Evolutionary conservation across 192 early-diverging fungal genomes (phyloP).

Genomic region (Backusella morwellensis): DNA sequence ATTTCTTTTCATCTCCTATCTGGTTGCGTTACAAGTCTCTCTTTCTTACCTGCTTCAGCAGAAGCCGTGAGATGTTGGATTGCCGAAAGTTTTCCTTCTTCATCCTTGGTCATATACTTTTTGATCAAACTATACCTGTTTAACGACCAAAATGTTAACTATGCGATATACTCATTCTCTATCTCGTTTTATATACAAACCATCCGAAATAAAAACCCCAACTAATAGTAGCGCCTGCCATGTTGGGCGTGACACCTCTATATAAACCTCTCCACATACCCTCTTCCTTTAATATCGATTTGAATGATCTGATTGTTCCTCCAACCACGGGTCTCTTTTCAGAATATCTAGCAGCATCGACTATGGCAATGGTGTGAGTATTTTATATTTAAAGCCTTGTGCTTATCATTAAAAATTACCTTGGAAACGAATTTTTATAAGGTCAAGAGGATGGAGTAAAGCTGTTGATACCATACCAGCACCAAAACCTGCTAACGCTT

Average conservation of each 20-base stretch:
- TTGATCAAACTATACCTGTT: conserved; percentile 64
- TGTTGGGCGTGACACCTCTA: conserved; percentile 86
- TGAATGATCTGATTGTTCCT: conserved; percentile 64
- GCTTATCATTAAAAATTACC: conserved; percentile 34
- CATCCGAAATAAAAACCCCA: conserved; percentile 99
- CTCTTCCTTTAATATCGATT: conserved; percentile 54
- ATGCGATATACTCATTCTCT: neutral
- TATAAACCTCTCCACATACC: conserved; percentile 78
- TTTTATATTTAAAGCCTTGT: neutral
- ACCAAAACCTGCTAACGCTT: conserved; percentile 86
- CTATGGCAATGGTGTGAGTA: conserved; percentile 27
- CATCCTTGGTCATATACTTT: conserved; percentile 55
- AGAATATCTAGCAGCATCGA: conserved; percentile 40
- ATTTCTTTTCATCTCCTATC: too few species aligned
- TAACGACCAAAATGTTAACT: neutral
- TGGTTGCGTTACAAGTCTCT: neutral
- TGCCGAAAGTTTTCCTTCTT: conserved; percentile 58
- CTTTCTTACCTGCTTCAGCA: conserved; percentile 60
- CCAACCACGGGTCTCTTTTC: conserved; percentile 54
- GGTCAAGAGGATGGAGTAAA: conserved; percentile 88
- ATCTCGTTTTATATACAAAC: conserved; percentile 45
- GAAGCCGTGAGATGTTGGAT: conserved; percentile 81
- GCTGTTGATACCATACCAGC: conserved; percentile 84
- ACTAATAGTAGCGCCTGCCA: conserved; percentile 85
- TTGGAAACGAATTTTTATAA: conserved; percentile 92